Conservation (phyloP, 345 rosid species). For the Populus ilicifolia region DNA sequence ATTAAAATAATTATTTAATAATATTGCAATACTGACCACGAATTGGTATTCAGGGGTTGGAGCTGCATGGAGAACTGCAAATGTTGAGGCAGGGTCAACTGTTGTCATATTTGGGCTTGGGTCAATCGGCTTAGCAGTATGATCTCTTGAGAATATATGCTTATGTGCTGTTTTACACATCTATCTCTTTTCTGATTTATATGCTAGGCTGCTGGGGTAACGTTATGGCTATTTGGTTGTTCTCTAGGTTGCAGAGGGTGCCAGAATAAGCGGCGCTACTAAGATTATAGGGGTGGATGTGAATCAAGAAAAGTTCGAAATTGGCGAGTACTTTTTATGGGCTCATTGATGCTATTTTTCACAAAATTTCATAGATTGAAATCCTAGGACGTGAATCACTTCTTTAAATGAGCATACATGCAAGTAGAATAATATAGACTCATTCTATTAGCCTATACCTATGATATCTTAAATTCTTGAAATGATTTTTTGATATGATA, state of each 20-base stretch:
- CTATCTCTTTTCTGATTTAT: not conserved
- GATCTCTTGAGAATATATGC: constrained; percentile 2
- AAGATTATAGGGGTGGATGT: constrained; percentile 76
- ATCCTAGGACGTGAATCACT: too few species aligned
- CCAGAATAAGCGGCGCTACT: constrained; percentile 68
- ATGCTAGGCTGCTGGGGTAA: not conserved
- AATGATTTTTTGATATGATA: too few species aligned
- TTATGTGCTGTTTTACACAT: not conserved
- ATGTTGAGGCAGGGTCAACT: constrained; percentile 78
- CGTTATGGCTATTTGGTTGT: not conserved
- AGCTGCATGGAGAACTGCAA: constrained; percentile 79
- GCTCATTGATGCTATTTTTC: not conserved
- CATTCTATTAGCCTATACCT: too few species aligned
- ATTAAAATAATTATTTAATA: fast-evolving
- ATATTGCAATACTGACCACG: not conserved
- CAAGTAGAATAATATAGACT: too few species aligned
- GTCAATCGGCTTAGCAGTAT: constrained; percentile 81
- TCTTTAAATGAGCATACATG: too few species aligned
- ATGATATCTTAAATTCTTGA: too few species aligned
- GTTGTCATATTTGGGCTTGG: constrained; percentile 87
- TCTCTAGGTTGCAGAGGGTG: constrained; percentile 78
- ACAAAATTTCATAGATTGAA: too few species aligned
- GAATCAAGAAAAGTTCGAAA: constrained; percentile 58
- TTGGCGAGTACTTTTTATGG: constrained; percentile 42
- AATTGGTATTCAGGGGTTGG: constrained; percentile 57